These are phyloP conservation scores for Tricholoma saponaceum DNA, from an alignment of 768 basidiomycete genomes.

Conservation along the genomic window DNA sequence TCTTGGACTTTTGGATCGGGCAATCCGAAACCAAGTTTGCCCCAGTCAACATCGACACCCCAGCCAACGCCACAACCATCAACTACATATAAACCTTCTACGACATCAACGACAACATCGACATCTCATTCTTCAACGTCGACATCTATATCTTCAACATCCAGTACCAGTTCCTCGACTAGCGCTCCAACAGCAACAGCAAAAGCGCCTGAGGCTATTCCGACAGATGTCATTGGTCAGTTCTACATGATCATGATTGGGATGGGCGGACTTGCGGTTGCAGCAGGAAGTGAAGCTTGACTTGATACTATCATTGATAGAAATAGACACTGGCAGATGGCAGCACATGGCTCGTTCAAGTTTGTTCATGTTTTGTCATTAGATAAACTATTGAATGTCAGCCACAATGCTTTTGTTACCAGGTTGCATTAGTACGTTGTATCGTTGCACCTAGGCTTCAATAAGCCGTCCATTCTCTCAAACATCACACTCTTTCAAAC, in stretches of 20 bases:
- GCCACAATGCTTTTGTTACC: neutral
- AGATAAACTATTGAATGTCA: too few relatives aligned
- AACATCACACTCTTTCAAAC: conserved; percentile 12
- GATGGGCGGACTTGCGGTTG: conserved; percentile 11
- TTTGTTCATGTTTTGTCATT: conserved; percentile 8
- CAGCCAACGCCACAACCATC: conserved; percentile 10
- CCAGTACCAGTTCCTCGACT: conserved; percentile 2
- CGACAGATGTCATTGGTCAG: conserved; percentile 14
- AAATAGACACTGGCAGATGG: too few relatives aligned
- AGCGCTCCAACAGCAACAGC: conserved; percentile 8
- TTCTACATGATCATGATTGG: conserved; percentile 9
- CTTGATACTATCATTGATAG: too few relatives aligned
- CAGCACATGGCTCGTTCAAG: too few relatives aligned
- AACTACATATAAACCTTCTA: neutral
- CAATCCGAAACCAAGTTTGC: conserved; percentile 7
- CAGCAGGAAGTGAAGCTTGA: neutral
- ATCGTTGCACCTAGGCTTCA: neutral
- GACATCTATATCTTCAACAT: conserved; percentile 5
- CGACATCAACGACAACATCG: neutral
- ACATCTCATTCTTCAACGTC: conserved; percentile 6
- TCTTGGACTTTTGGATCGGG: conserved; percentile 31
- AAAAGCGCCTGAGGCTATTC: conserved; percentile 1
- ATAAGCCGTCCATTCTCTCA: conserved; percentile 7
- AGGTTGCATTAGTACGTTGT: too few relatives aligned
- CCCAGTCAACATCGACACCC: conserved; percentile 9